Evolutionary conservation across 805 yeast species (phyloP).

Genomic region (Candida wancherniae): DNA sequence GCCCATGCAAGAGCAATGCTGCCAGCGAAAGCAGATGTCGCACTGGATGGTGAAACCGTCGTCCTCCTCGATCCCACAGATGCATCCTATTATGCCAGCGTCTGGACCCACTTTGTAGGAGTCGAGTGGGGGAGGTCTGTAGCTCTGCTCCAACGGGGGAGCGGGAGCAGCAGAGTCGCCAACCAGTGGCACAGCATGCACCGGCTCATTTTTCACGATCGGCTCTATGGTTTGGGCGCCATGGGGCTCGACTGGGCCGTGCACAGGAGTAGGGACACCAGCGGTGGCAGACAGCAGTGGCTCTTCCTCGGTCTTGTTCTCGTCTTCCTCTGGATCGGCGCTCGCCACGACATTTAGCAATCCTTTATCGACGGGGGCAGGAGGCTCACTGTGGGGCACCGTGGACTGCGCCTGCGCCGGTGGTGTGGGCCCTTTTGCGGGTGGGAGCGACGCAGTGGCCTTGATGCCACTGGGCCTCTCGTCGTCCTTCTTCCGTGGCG

Average conservation of each 20-base stretch:
- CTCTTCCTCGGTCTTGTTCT: slow-evolving; percentile 26
- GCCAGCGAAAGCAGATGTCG: slow-evolving; percentile 90
- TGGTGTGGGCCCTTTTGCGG: background rate
- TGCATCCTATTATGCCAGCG: slow-evolving; percentile 82
- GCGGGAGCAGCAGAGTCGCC: too few species aligned
- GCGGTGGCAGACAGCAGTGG: slow-evolving; percentile 6
- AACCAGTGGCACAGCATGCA: too few species aligned
- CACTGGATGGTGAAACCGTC: slow-evolving; percentile 95
- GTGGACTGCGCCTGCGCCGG: background rate
- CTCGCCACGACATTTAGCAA: slow-evolving; percentile 1
- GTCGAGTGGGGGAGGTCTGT: slow-evolving; percentile 29
- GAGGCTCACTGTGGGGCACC: background rate
- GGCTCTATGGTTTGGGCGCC: too few species aligned
- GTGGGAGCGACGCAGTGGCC: background rate
- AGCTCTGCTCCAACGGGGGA: too few species aligned
- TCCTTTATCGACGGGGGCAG: slow-evolving; percentile 1
- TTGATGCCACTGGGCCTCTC: background rate
- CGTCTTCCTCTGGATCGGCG: slow-evolving; percentile 22
- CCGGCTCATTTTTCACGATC: too few species aligned
- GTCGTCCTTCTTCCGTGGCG: slow-evolving; percentile 27
- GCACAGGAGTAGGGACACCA: too few species aligned
- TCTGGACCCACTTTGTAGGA: slow-evolving; percentile 71
- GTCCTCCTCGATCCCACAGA: slow-evolving; percentile 82
- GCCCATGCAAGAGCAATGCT: slow-evolving; percentile 88
- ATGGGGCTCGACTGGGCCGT: too few species aligned